Evolutionary conservation across 805 yeast species (phyloP), one percentile per base, ranked within the genome.

Genomic region (Ogataea corticis): DNA sequence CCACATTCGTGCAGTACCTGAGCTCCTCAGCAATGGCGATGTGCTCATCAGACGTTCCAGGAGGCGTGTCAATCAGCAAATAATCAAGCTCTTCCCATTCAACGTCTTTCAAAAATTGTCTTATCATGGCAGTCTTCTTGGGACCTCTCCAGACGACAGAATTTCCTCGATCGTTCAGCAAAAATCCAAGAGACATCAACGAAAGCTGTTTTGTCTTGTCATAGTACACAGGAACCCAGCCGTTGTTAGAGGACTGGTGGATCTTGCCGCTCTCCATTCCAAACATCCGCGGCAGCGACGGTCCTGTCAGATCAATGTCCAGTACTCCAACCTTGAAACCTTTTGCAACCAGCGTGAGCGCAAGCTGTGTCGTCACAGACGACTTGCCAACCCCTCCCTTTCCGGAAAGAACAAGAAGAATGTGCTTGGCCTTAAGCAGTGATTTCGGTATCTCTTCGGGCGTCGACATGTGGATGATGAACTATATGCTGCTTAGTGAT

Each of bases 61-160:
- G 99, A 1, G 99, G 99, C 0, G 99, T 94, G 63, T 94, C 99
- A 5, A 94, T 90, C 27, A 94, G 68, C 45, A 92, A 67, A 61
- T 87, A 92, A 57, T 84, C 81, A 45, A 88, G 80, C 21, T 76
- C 70, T 0, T 89, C 96, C 99, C 99, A 94, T 23, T 79, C 79
- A 2, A 92, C 96, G 62, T 94, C 98, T 49, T 80, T 79, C 33
- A 95, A 71, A 61, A 94, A 92, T 68, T 94, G 99, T 50, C 91
- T 78, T 30, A 94, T 87, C 98, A 94, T 94, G 12, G 97, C 97
- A 0, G 97, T 91, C 62, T 95, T 94, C 67, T 92, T 90, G 2
- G 99, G 99, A 0, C 99, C 99, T 60, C 98, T 75, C 99, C 99
- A 94, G 9, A 94, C 97, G 14, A 94, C 94, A 19, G 95, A 82